phyloP scores from a whole-genome alignment of 768 basidiomycete species.

The Neoboletus brunneissimus region DNA sequence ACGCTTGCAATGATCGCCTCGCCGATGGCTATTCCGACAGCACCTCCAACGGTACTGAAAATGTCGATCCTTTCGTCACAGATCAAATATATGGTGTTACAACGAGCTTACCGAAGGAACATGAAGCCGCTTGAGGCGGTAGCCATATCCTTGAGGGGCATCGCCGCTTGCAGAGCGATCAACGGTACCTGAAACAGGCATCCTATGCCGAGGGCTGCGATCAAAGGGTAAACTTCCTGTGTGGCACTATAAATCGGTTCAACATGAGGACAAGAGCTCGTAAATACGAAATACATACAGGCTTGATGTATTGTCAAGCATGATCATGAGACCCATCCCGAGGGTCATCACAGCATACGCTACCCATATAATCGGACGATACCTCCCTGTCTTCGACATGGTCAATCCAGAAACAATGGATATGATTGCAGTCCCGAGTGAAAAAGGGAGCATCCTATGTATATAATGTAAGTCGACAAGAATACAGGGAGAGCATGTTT shows the following conservation, averaged over 20 bases:
- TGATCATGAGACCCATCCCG: conserved; percentile 36
- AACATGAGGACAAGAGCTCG: too few species aligned
- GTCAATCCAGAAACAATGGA: conserved; percentile 58
- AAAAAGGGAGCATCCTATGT: conserved; percentile 60
- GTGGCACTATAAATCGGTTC: too few species aligned
- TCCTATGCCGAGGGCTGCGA: conserved; percentile 66
- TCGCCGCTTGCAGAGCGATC: conserved; percentile 78
- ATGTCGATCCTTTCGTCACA: too few species aligned
- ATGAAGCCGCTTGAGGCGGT: conserved; percentile 58
- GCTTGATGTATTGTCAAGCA: too few species aligned
- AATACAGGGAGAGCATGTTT: background rate
- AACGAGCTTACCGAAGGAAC: too few species aligned
- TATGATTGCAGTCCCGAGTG: conserved; percentile 36
- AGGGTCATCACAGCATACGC: conserved; percentile 55
- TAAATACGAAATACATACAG: too few species aligned
- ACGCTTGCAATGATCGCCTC: conserved; percentile 69
- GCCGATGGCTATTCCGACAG: conserved; percentile 44
- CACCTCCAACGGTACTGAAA: too few species aligned
- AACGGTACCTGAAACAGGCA: conserved; percentile 66
- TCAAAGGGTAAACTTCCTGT: conserved; percentile 60
- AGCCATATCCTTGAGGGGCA: conserved; percentile 87
- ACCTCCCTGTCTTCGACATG: conserved; percentile 55
- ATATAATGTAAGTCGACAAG: background rate
- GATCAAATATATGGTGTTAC: too few species aligned
- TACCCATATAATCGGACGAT: conserved; percentile 62